Base-by-base conservation (phyloP, 495 filamentous ascomycete genomes). In the Geoglossum glabrum region DNA sequence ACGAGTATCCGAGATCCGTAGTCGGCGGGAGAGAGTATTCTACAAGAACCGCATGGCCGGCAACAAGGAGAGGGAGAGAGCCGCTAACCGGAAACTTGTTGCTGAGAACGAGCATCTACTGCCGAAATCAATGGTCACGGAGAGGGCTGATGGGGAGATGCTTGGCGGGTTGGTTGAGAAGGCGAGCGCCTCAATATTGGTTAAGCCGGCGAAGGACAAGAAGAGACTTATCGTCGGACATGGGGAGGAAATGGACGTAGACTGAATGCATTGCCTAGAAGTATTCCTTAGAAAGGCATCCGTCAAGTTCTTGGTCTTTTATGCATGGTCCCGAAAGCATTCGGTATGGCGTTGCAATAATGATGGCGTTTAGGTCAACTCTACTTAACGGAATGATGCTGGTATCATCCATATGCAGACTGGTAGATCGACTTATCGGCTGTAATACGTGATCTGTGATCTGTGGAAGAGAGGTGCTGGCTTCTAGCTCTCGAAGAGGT, bases 31-130 rank as follows among this genome's bases (percentile, higher is more conserved):
- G 77, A 76, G 86, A 63, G 79, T 80, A 54, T 95, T 95, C 74
- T 94, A 93, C 74, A 90, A 86, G 78, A 81, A 84, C 61, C 81
- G 93, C 59, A 85, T 96, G 84, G 81, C 80, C 47, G 90, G 92
- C 65, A 93, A 92, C 69, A 80, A 85, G 69, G 84, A 83, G 70
- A 77, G 79, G 66, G 81, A 90, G 73, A 72, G 82, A 60, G 84
- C 81, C 65, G 74, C 75, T 56, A 83, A 95, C 71, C 74, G 86
- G 68, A 90, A 86, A 76, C 75, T 97, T 60, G 90, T 98, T 57
- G 84, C 81, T 62, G 79, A 86, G 76, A 88, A 95, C 70, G 84
- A 86, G 74, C 93, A 97, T 72, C 75, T 98, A 67, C 70, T 90
- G 60, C 84, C 83, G 51, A 70, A 73, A 28, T 2, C 23, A n/a